Evolutionary conservation across 257 asterid species (phyloP).

Genomic region (Nemophila menziesii): DNA sequence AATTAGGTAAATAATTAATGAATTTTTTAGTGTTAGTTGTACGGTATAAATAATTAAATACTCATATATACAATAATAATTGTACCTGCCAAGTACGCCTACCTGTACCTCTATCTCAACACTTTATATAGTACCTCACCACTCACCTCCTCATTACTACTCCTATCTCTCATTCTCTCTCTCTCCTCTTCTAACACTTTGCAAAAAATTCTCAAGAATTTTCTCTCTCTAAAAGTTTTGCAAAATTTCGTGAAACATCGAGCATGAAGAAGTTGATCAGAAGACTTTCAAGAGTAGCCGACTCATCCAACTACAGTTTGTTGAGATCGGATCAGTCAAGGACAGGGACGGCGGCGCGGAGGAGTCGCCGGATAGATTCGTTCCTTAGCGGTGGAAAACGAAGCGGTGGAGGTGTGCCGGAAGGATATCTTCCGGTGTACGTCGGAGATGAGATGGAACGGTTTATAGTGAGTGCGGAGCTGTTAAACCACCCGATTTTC

Average conservation of each 20-base stretch:
- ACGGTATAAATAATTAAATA: not conserved
- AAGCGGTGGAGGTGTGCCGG: constrained; percentile 30
- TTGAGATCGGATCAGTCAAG: constrained; percentile 32
- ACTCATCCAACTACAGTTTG: constrained; percentile 46
- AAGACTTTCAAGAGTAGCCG: constrained; percentile 54
- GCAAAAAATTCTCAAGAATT: not conserved
- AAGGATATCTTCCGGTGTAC: constrained; percentile 67
- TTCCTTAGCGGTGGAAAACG: constrained; percentile 2
- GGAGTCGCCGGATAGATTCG: constrained; percentile 6
- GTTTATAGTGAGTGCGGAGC: constrained; percentile 55
- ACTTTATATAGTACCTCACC: constrained; percentile 1
- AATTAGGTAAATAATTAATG: no score
- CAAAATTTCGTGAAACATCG: not conserved
- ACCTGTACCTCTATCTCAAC: constrained; percentile 31
- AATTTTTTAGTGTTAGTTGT: not conserved
- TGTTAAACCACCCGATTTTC: constrained; percentile 55
- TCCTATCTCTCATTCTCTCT: not conserved
- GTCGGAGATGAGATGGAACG: constrained; percentile 76
- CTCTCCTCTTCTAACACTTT: not conserved
- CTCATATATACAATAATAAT: constrained; percentile 6
- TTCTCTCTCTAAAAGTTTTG: not conserved
- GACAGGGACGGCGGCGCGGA: constrained; percentile 18
- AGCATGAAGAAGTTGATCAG: constrained; percentile 63
- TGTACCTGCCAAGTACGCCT: constrained; percentile 45
- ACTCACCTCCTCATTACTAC: constrained; percentile 13